These are phyloP conservation scores for Sarcodon aspratus DNA, from an alignment of 768 basidiomycete species.

Conservation along the genomic window DNA sequence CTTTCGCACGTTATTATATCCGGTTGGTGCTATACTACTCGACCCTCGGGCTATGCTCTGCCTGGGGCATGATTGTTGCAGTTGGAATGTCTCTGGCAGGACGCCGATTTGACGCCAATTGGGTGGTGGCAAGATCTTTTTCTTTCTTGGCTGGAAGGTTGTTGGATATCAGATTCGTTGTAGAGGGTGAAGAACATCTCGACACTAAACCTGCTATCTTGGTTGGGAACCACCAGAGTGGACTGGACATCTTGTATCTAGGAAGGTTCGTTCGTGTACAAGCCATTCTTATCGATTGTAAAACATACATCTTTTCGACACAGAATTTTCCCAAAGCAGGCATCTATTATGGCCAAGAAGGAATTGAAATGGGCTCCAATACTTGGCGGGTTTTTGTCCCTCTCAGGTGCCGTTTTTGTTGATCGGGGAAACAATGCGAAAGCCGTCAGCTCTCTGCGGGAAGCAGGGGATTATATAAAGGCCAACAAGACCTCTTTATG, in stretches of 20 bases:
- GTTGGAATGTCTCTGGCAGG: slow-evolving; percentile 58
- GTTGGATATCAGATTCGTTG: slow-evolving; percentile 56
- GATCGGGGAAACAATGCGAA: slow-evolving; percentile 70
- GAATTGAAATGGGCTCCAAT: slow-evolving; percentile 74
- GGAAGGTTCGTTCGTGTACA: slow-evolving; percentile 46
- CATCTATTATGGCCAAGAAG: slow-evolving; percentile 90
- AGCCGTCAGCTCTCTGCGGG: slow-evolving; percentile 66
- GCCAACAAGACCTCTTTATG: slow-evolving; percentile 60
- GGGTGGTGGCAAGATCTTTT: slow-evolving; percentile 74
- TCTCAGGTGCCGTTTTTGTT: slow-evolving; percentile 86
- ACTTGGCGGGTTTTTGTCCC: slow-evolving; percentile 83
- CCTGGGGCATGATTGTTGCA: slow-evolving; percentile 60
- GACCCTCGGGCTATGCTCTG: slow-evolving; percentile 57
- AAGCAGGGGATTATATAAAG: slow-evolving; percentile 76
- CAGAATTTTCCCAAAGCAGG: slow-evolving; percentile 72
- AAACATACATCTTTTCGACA: slow-evolving; percentile 4
- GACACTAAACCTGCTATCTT: slow-evolving; percentile 60
- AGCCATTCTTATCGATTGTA: not conserved
- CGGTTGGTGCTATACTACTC: slow-evolving; percentile 63
- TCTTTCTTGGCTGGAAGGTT: slow-evolving; percentile 53
- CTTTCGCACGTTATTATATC: slow-evolving; percentile 58
- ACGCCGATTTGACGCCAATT: slow-evolving; percentile 69
- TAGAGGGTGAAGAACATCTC: slow-evolving; percentile 84
- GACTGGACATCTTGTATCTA: slow-evolving; percentile 77
- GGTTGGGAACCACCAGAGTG: slow-evolving; percentile 88